Evolutionary conservation across 2,329 filamentous ascomycete genomes (phyloP).

Genomic region (Zymoseptoria tritici): DNA sequence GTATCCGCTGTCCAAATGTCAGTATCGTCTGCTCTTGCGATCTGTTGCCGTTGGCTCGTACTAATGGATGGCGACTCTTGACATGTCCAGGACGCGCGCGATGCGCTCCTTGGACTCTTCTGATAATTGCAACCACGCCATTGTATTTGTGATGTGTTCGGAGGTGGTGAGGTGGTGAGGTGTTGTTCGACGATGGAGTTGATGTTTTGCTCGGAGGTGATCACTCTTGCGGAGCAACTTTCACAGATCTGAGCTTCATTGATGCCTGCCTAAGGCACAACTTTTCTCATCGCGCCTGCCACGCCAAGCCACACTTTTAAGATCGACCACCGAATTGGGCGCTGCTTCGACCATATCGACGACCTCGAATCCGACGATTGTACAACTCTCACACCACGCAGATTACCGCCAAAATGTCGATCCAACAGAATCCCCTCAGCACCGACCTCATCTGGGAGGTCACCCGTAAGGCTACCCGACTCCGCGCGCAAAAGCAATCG

Average conservation of each 20-base stretch:
- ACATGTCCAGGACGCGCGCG: slow-evolving; percentile 90
- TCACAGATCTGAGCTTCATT: background rate
- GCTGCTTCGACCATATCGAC: slow-evolving; percentile 1
- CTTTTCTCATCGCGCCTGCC: background rate
- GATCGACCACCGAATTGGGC: background rate
- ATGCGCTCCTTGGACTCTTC: slow-evolving; percentile 99
- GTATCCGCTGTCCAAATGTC: slow-evolving; percentile 63
- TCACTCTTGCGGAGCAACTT: background rate
- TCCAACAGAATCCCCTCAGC: slow-evolving; percentile 60
- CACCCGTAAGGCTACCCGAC: slow-evolving; percentile 63
- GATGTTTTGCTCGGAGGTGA: background rate
- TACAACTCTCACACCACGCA: background rate
- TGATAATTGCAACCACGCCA: slow-evolving; percentile 56
- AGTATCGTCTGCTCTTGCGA: slow-evolving; percentile 4
- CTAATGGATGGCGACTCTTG: slow-evolving; percentile 93
- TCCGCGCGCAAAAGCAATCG: background rate
- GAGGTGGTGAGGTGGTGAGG: background rate
- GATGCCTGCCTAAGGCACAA: background rate
- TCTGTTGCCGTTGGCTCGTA: slow-evolving; percentile 40
- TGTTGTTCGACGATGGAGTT: background rate
- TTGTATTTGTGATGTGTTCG: slow-evolving; percentile 6
- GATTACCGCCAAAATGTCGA: slow-evolving; percentile 49
- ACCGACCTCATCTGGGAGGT: slow-evolving; percentile 91
- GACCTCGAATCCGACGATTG: background rate
- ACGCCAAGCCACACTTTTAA: slow-evolving; percentile 1